A percentile compares a stretch with the other conserved stretches of the same genome.
Conservation (phyloP, 2,329 filamentous ascomycete species). For the Tolypocladium inflatum region DNA sequence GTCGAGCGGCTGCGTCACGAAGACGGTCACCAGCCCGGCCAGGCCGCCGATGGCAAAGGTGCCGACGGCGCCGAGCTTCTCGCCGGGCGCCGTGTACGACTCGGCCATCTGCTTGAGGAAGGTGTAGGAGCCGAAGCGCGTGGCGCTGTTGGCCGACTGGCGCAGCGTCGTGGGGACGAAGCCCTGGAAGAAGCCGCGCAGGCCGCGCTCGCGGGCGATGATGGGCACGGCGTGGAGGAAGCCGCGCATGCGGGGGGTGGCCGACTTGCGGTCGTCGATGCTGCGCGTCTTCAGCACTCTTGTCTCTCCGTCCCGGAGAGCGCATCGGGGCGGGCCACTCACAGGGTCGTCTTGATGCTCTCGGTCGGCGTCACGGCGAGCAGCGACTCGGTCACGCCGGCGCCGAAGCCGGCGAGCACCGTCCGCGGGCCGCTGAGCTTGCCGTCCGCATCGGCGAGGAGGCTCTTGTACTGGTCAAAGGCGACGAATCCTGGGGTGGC, state of each 20-base stretch:
- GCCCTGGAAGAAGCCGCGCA: conserved; percentile 92
- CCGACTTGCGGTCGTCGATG: conserved; percentile 87
- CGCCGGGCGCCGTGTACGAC: conserved; percentile 84
- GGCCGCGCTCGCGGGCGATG: conserved; percentile 78
- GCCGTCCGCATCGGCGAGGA: conserved; percentile 75
- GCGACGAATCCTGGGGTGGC: conserved; percentile 62
- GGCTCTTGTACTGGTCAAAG: conserved; percentile 84
- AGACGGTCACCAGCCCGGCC: conserved; percentile 87
- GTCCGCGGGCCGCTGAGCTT: conserved; percentile 85
- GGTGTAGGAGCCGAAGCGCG: conserved; percentile 84
- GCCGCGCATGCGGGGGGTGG: conserved; percentile 78
- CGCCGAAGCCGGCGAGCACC: conserved; percentile 87
- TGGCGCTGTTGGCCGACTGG: conserved; percentile 89
- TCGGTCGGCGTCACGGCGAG: conserved; percentile 94
- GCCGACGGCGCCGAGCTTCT: conserved; percentile 79
- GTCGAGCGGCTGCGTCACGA: conserved; percentile 66
- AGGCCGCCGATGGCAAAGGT: conserved; percentile 88
- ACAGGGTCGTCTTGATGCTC: conserved; percentile 95
- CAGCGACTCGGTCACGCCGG: conserved; percentile 86
- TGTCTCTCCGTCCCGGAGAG: background rate
- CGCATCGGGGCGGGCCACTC: conserved; percentile 2
- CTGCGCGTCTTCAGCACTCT: conserved; percentile 28
- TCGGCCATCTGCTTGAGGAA: conserved; percentile 84
- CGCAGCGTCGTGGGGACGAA: conserved; percentile 91
- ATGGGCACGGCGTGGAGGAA: conserved; percentile 85